A percentile compares a stretch with the other conserved stretches of the same genome.
These are phyloP conservation scores for Crinitomyces ghanaensis DNA, from an alignment of 805 yeast species.

Conservation along the genomic window DNA sequence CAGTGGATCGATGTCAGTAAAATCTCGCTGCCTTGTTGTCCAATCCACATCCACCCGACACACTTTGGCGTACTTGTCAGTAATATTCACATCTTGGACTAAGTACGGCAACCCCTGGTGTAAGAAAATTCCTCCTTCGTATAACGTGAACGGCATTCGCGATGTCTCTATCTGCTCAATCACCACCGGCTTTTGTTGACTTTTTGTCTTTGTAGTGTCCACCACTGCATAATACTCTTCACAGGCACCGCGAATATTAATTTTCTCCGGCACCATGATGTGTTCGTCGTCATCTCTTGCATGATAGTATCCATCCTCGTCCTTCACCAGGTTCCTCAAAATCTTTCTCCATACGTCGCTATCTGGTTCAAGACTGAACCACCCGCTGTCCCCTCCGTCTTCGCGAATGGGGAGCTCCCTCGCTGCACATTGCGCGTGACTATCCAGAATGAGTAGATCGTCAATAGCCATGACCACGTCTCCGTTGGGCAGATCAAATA, in stretches of 20 bases:
- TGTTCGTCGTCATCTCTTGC: background rate
- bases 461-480: slow-evolving; percentile 51
- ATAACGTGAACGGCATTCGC: slow-evolving; percentile 79
- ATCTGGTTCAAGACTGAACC: slow-evolving; percentile 36
- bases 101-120: slow-evolving; percentile 90
- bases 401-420: slow-evolving; percentile 61
- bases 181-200: slow-evolving; percentile 40
- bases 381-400: slow-evolving; percentile 41
- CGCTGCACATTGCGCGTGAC: slow-evolving; percentile 92
- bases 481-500: slow-evolving; percentile 40
- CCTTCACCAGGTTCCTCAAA: slow-evolving; percentile 24
- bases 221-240: slow-evolving; percentile 80
- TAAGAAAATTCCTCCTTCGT: slow-evolving; percentile 85
- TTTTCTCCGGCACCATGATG: background rate
- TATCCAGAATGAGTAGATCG: slow-evolving; percentile 53
- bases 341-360: background rate
- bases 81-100: slow-evolving; percentile 72
- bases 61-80: slow-evolving; percentile 72
- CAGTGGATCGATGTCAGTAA: slow-evolving; percentile 81
- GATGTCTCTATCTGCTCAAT: slow-evolving; percentile 85
- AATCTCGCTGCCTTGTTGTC: slow-evolving; percentile 87
- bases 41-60: slow-evolving; percentile 87
- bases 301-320: slow-evolving; percentile 16
- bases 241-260: slow-evolving; percentile 62
- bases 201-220: slow-evolving; percentile 69